Evolutionary conservation across 1,284 basidiomycete genomes (phyloP).

Genomic region (Heterobasidion occidentale): DNA sequence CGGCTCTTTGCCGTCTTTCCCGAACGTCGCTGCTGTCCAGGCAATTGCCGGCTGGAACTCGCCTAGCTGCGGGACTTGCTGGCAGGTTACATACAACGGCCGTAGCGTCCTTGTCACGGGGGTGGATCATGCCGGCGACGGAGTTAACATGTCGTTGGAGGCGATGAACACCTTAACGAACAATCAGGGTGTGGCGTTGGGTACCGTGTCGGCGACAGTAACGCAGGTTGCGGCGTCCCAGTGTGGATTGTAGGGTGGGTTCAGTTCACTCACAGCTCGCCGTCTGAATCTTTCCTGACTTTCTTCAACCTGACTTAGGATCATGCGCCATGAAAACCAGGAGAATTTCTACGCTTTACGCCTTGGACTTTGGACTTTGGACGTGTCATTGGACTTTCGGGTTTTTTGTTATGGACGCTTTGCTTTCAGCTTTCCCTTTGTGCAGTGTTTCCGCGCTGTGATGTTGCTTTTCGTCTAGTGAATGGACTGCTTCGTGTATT

Average conservation of each 20-base stretch:
- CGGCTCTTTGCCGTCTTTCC: constrained; percentile 38
- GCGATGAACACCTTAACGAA: constrained; percentile 23
- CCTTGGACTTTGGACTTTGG: too few relatives aligned
- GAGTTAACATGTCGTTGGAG: constrained; percentile 30
- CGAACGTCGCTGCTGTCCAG: constrained; percentile 40
- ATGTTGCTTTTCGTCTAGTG: too few relatives aligned
- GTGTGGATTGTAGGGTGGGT: constrained; percentile 13
- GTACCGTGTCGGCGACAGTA: constrained; percentile 17
- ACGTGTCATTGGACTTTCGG: too few relatives aligned
- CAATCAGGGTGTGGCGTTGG: constrained; percentile 15
- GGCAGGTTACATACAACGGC: constrained; percentile 28
- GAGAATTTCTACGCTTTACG: too few relatives aligned
- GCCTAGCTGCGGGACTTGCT: constrained; percentile 37
- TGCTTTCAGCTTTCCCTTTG: too few relatives aligned
- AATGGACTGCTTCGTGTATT: too few relatives aligned
- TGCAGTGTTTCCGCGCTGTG: too few relatives aligned
- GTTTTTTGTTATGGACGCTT: too few relatives aligned
- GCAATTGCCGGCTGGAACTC: constrained; percentile 34
- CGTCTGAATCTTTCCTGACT: neutral
- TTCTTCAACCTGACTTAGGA: too few relatives aligned
- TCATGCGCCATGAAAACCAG: too few relatives aligned
- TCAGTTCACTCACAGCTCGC: neutral
- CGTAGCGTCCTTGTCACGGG: constrained; percentile 31
- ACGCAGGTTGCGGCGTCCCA: constrained; percentile 16
- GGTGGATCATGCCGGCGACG: constrained; percentile 29